Evolutionary conservation across 139 green algal genomes (phyloP), one percentile per base, ranked within the genome.

Genomic region (Coelastrella sp.): DNA sequence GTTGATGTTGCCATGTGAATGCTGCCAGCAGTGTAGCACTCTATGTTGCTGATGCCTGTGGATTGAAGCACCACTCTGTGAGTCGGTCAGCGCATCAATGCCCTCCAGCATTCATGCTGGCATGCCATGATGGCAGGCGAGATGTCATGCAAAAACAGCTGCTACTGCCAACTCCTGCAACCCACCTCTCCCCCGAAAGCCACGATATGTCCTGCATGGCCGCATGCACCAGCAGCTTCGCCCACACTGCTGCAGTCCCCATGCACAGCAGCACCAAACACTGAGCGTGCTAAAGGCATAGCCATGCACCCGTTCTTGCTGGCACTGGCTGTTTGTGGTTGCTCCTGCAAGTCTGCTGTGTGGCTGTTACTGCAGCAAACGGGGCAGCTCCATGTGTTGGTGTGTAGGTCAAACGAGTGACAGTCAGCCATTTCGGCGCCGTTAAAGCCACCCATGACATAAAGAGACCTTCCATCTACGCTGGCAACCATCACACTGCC

Each of bases 161-260:
- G 32, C 32, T 47, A 47, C 32, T 47, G 32, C 32, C 32, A 47
- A 47, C 32, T 47, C 32, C 32, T 47, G 32, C 32, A 47, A 71
- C 64, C 91, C 79, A 96, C 94, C 86, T 96, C 94, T 2, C 94
- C 94, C 0, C 94, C 94, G 90, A 92, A 96, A 17, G 90, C 80
- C 16, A 95, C 57, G 0, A 95, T 5, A 13, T 89, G 87, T 58
- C 64, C 80, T 11, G 56, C 61, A 32, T 92, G 80, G 0, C 17
- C 3, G 73, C 93, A 95, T n/a, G 20, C 8, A 54, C 80, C 47
- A 23, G 47, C 76, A 65, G 59, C 80, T 86, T 58, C 22, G 8
- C 8, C 80, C 74, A 59, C 8, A 11, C 2, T 7, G 5, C 23
- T 56, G 58, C 80, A 68, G 71, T 88, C 91, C 17, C 47, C 68